Base-by-base conservation (phyloP, 108 stramenopile species). In the Skeletonema menzelii region DNA sequence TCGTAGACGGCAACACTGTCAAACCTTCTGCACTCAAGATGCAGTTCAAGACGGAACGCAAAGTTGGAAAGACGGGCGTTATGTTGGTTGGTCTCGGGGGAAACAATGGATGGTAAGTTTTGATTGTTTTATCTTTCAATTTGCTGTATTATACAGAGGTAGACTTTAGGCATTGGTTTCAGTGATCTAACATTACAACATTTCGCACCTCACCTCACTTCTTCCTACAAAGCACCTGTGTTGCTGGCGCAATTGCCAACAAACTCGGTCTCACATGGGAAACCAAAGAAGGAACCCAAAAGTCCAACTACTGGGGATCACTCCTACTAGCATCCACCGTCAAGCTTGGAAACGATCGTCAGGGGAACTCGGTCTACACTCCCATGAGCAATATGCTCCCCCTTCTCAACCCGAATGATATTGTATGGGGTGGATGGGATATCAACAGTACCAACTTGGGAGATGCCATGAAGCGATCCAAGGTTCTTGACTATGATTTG, bases 381-480 rank as follows among this genome's bases (percentile, higher is more conserved):
- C 97, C 97, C 61, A 85, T 99, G 76, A 82, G 76, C 27, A 91
- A 93, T 56, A 82, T 99, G 82, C 82, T 99, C 8, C 98, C 98
- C 49, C 96, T 98, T 85, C 80, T 96, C 8, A 63, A 98, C 66
- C 98, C 98, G 22, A 91, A 95, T 76, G 91, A 97, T 38, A 81
- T 98, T 65, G 98, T 97, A n/a, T 89, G 97, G 84, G 96, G 97
- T 11, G 98, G 98, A 47, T 99, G 98, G 98, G 98, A 99, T 71
- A 98, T 99, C 60, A 96, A 89, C 57, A 37, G 72, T 47, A 85
- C 84, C 82, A 95, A 97, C 67, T 78, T 99, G 61, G 97, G 86
- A 13, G 97, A 94, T 42, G 96, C 96, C 70, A 97, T 99, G 96
- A 84, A 80, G 56, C 92, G 97, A 31, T 77, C 95, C 57, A 79